Percentiles rank a stretch among this genome's conserved stretches.
phyloP scores from a whole-genome alignment of 768 basidiomycete genomes.

The Suillus americanus region DNA sequence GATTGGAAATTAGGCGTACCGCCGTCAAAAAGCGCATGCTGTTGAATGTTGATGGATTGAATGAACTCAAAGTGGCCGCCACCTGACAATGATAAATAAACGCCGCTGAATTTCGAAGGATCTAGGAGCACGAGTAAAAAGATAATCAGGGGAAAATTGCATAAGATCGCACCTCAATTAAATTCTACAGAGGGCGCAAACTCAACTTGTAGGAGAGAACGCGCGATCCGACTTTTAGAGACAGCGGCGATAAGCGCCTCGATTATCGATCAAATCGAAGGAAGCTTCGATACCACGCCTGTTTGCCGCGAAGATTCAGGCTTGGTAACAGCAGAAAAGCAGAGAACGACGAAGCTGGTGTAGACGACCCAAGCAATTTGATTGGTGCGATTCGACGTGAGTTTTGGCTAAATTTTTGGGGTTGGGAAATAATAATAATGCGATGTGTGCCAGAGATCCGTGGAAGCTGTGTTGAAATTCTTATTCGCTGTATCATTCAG shows the following conservation, averaged over 20 bases:
- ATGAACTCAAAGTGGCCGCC: neutral
- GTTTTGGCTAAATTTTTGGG: conserved; percentile 1
- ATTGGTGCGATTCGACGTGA: conserved; percentile 7
- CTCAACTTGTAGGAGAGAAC: neutral
- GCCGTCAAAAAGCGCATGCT: conserved; percentile 1
- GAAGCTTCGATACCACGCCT: conserved; percentile 17
- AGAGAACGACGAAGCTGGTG: conserved; percentile 20
- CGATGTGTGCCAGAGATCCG: conserved; percentile 1
- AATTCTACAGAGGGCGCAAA: conserved; percentile 2
- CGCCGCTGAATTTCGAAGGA: neutral
- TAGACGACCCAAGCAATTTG: neutral
- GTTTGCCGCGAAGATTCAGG: conserved; percentile 12
- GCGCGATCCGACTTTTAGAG: neutral
- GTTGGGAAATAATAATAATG: conserved; percentile 3
- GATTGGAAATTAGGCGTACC: conserved; percentile 6
- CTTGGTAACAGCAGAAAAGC: conserved; percentile 27
- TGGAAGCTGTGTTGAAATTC: conserved; percentile 1
- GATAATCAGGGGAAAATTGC: neutral
- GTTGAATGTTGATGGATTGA: neutral
- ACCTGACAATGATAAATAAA: conserved; percentile 1
- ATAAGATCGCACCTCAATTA: neutral
- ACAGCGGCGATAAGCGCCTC: conserved; percentile 19
- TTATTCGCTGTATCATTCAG: conserved; percentile 2
- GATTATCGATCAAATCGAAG: conserved; percentile 25
- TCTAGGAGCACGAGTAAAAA: neutral